Evolutionary conservation across 257 asterid genomes (phyloP).

Genomic region (Parsonsia alboflavescens): DNA sequence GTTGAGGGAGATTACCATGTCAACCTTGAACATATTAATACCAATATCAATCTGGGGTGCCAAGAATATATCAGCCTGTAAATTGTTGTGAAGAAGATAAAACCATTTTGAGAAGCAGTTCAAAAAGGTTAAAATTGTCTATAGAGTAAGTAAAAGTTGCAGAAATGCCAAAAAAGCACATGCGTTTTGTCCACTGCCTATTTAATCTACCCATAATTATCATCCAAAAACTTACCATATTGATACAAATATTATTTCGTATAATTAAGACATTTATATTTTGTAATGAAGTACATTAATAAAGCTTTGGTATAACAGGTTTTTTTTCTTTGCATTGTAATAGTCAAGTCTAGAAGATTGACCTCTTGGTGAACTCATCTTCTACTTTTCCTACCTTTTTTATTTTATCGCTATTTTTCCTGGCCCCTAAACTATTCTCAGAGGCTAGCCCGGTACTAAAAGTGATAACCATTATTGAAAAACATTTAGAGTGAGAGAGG

Average conservation of each 20-base stretch:
- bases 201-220: not conserved
- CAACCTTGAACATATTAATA: conserved; percentile 45
- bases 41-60: conserved; percentile 73
- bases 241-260: not conserved
- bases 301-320: not conserved
- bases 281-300: not conserved
- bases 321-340: not conserved
- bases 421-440: not conserved
- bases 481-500: too few relatives aligned
- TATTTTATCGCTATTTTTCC: not conserved
- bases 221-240: not conserved
- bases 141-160: not conserved
- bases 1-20: conserved; percentile 39
- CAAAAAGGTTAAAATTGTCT: not conserved
- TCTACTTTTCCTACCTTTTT: not conserved
- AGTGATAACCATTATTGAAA: too few relatives aligned
- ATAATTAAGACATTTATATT: too few relatives aligned
- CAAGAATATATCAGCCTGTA: conserved; percentile 74
- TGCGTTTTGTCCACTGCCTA: not conserved
- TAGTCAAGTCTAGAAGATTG: not conserved
- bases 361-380: not conserved
- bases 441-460: not conserved
- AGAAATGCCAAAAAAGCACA: not conserved
- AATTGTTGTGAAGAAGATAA: conserved; percentile 3
- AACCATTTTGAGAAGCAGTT: not conserved